Evolutionary conservation across 768 basidiomycete genomes (phyloP).

Genomic region (Lactarius pseudohatsudake): DNA sequence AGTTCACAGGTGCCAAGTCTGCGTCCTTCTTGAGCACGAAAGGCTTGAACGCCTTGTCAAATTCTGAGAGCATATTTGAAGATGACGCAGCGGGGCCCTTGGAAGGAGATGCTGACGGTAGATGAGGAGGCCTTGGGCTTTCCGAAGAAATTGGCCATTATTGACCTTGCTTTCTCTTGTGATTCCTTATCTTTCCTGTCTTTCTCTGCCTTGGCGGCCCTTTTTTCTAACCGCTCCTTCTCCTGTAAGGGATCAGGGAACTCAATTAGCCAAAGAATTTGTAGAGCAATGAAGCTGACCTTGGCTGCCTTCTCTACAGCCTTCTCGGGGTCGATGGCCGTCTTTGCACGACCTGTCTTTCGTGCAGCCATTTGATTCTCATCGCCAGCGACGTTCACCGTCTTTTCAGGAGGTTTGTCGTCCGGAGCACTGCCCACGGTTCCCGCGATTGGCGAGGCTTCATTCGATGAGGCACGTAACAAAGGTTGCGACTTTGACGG

Average conservation of each 20-base stretch:
- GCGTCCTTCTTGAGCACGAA: conserved; percentile 78
- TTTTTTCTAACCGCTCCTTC: conserved; percentile 67
- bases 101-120: conserved; percentile 31
- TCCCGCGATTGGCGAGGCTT: neutral
- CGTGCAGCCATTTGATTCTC: conserved; percentile 37
- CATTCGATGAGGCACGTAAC: conserved; percentile 23
- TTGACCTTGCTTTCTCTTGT: conserved; percentile 67
- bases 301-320: conserved; percentile 56
- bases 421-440: neutral
- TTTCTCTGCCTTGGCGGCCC: conserved; percentile 64
- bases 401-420: conserved; percentile 29
- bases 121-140: conserved; percentile 49
- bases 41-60: conserved; percentile 72
- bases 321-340: conserved; percentile 55
- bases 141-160: conserved; percentile 78
- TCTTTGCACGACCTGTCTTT: conserved; percentile 48
- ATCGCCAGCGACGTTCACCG: conserved; percentile 37
- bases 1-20: conserved; percentile 69
- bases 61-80: conserved; percentile 53
- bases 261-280: neutral
- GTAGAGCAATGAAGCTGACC: conserved; percentile 38
- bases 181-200: conserved; percentile 71
- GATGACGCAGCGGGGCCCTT: conserved; percentile 36
- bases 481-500: conserved; percentile 20
- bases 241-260: conserved; percentile 45